phyloP scores from a whole-genome alignment of 768 basidiomycete genomes.

The Cyclocybe aegerita region DNA sequence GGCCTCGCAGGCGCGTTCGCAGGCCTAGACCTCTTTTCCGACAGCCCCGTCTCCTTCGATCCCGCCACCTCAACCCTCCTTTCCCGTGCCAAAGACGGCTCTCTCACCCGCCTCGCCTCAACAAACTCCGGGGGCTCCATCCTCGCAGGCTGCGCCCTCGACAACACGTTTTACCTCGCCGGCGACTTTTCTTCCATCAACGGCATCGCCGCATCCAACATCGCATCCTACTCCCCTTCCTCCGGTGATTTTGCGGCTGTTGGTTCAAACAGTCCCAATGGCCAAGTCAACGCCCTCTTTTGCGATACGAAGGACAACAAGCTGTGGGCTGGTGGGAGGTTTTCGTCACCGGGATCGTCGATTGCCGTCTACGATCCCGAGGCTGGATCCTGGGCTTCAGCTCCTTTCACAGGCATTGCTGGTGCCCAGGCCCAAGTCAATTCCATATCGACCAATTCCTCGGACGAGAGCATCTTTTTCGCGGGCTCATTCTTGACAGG shows the following conservation, averaged over 20 bases:
- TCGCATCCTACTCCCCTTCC: slow-evolving; percentile 72
- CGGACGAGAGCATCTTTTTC: slow-evolving; percentile 77
- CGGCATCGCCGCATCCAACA: slow-evolving; percentile 59
- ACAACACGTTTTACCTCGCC: slow-evolving; percentile 72
- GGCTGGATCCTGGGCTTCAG: slow-evolving; percentile 66
- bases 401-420: slow-evolving; percentile 80
- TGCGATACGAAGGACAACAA: slow-evolving; percentile 69
- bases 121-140: slow-evolving; percentile 83
- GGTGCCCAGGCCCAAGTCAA: slow-evolving; percentile 68
- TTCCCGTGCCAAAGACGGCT: slow-evolving; percentile 62
- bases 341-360: slow-evolving; percentile 63
- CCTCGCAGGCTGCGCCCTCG: slow-evolving; percentile 67
- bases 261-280: slow-evolving; percentile 70
- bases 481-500: slow-evolving; percentile 83
- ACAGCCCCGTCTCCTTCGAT: slow-evolving; percentile 59
- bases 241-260: slow-evolving; percentile 60
- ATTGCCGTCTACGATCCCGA: slow-evolving; percentile 73
- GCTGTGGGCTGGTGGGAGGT: slow-evolving; percentile 79
- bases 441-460: slow-evolving; percentile 75
- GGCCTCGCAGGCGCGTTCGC: slow-evolving; percentile 87
- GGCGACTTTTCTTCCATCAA: slow-evolving; percentile 81
- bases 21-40: slow-evolving; percentile 78
- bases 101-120: slow-evolving; percentile 66
- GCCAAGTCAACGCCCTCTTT: slow-evolving; percentile 67
- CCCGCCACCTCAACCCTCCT: slow-evolving; percentile 71